Conservation (phyloP, 2,329 filamentous ascomycete genomes). For the Plectosphaerella cucumerina region DNA sequence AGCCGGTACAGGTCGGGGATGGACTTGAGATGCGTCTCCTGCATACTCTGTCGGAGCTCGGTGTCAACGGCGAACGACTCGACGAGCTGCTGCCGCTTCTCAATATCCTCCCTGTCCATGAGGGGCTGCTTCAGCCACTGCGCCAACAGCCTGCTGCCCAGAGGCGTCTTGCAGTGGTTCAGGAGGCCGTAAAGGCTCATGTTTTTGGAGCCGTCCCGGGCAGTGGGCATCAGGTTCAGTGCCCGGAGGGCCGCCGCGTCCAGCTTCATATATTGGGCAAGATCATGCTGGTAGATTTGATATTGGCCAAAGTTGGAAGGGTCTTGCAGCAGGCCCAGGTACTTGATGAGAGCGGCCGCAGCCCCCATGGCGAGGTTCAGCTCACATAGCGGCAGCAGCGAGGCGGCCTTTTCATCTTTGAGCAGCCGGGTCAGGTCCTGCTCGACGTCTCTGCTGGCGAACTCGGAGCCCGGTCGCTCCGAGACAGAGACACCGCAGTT, state of each 20-base stretch:
- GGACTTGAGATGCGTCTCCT: conserved; percentile 89
- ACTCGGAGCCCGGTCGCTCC: conserved; percentile 72
- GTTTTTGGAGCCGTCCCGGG: conserved; percentile 88
- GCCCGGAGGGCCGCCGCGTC: conserved; percentile 92
- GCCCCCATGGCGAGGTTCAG: conserved; percentile 95
- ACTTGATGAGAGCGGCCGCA: conserved; percentile 89
- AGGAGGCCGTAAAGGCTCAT: conserved; percentile 95
- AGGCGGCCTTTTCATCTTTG: conserved; percentile 77
- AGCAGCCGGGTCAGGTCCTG: conserved; percentile 86
- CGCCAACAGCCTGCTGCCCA: conserved; percentile 82
- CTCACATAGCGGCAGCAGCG: conserved; percentile 81
- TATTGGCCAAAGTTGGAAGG: conserved; percentile 95
- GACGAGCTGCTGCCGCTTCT: conserved; percentile 87
- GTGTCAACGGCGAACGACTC: conserved; percentile 94
- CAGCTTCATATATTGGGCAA: conserved; percentile 97
- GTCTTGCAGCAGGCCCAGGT: conserved; percentile 85
- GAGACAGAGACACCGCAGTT: conserved; percentile 89
- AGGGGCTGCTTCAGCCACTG: conserved; percentile 98
- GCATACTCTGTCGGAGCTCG: conserved; percentile 89
- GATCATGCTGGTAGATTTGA: conserved; percentile 92
- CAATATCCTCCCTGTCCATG: conserved; percentile 86
- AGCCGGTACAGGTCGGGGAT: conserved; percentile 93
- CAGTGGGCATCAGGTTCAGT: conserved; percentile 94
- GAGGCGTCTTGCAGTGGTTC: conserved; percentile 96
- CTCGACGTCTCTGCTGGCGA: conserved; percentile 87